A percentile compares a stretch with the other conserved stretches of the same genome.
Conservation (phyloP, 768 basidiomycete species). For the Arthromyces matolae region DNA sequence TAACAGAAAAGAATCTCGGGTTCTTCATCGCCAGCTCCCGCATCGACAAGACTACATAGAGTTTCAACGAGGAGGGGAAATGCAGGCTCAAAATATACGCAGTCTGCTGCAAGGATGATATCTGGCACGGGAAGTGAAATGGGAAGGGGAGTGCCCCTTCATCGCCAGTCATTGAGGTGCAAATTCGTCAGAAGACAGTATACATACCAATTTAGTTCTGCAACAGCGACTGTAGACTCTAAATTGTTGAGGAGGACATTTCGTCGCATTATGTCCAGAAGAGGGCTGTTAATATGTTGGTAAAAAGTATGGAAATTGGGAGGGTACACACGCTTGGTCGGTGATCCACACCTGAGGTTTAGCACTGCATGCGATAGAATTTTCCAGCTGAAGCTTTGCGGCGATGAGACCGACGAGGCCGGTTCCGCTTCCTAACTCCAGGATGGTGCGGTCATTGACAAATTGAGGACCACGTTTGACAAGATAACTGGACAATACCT, state of each 20-base stretch:
- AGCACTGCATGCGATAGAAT: constrained; percentile 26
- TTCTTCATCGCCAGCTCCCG: constrained; percentile 15
- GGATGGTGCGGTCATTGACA: constrained; percentile 52
- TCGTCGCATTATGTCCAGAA: constrained; percentile 72
- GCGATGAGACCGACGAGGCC: constrained; percentile 89
- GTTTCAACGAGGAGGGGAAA: constrained; percentile 86
- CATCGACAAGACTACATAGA: constrained; percentile 56
- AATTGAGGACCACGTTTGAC: constrained; percentile 47
- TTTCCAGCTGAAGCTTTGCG: constrained; percentile 41
- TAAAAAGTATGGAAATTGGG: not conserved
- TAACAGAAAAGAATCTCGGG: constrained; percentile 87
- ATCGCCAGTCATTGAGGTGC: constrained; percentile 10
- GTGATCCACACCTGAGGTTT: constrained; percentile 68
- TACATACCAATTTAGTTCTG: constrained; percentile 80
- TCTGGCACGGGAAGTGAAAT: constrained; percentile 46
- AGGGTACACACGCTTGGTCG: constrained; percentile 87
- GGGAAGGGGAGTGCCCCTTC: constrained; percentile 66
- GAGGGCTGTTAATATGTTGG: constrained; percentile 43
- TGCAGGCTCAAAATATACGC: constrained; percentile 92
- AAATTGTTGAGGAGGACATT: constrained; percentile 72
- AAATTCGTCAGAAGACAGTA: constrained; percentile 7
- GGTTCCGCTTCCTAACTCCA: constrained; percentile 91
- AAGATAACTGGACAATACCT: constrained; percentile 82
- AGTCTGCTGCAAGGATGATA: constrained; percentile 86
- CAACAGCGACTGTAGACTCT: constrained; percentile 45